Percentiles rank a stretch among this genome's conserved stretches.
These are phyloP conservation scores for Xylaria cubensis DNA, from an alignment of 495 filamentous ascomycete species.

Conservation along the genomic window DNA sequence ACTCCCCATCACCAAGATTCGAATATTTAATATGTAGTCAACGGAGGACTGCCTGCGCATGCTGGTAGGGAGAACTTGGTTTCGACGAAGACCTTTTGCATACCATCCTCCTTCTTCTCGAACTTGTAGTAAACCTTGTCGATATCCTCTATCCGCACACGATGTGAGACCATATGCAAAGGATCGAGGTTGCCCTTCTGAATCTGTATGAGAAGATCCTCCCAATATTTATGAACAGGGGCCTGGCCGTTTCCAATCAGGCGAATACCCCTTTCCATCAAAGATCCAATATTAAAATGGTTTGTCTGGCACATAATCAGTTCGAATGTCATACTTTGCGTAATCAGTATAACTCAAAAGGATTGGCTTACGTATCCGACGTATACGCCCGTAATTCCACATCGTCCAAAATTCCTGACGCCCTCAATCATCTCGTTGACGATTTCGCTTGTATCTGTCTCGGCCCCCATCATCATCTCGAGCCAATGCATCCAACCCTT, in stretches of 20 bases:
- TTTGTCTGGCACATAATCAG: slow-evolving; percentile 61
- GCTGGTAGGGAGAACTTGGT: slow-evolving; percentile 68
- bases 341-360: slow-evolving; percentile 1
- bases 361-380: slow-evolving; percentile 72
- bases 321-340: not conserved
- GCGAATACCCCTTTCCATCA: slow-evolving; percentile 87
- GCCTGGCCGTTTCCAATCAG: slow-evolving; percentile 86
- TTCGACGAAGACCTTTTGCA: slow-evolving; percentile 77
- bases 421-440: slow-evolving; percentile 87
- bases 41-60: slow-evolving; percentile 57
- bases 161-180: slow-evolving; percentile 79
- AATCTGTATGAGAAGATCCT: slow-evolving; percentile 73
- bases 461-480: slow-evolving; percentile 72
- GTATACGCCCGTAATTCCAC: slow-evolving; percentile 82
- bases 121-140: slow-evolving; percentile 74
- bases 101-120: slow-evolving; percentile 68
- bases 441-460: slow-evolving; percentile 88
- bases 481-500: slow-evolving; percentile 84
- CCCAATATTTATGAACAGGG: slow-evolving; percentile 85
- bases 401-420: slow-evolving; percentile 75
- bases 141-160: slow-evolving; percentile 76
- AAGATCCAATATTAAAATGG: slow-evolving; percentile 81
- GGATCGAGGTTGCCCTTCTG: slow-evolving; percentile 75
- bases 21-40: slow-evolving; percentile 48
- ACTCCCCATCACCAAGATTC: not conserved